Evolutionary conservation across 805 yeast species (phyloP).

Genomic region (Cyberlindnera euphorbiiphila): DNA sequence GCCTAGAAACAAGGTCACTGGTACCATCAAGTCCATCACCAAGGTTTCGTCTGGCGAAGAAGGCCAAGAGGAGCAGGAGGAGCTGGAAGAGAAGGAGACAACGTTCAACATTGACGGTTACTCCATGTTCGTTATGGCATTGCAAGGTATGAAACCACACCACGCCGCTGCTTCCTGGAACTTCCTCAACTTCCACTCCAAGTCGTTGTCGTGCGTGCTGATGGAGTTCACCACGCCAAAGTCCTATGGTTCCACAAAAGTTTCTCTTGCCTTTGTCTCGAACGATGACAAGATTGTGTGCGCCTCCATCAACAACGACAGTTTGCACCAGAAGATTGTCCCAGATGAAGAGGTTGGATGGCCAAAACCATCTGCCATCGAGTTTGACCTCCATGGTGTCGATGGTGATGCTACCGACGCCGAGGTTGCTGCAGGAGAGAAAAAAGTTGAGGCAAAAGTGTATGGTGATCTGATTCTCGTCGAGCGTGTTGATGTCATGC

Average conservation of each 20-base stretch:
- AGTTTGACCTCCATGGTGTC: slow-evolving; percentile 53
- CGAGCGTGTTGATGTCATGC: slow-evolving; percentile 96
- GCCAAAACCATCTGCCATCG: slow-evolving; percentile 75
- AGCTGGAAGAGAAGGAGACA: too few relatives aligned
- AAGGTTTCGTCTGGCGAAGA: too few relatives aligned
- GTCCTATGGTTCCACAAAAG: slow-evolving; percentile 79
- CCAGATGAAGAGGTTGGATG: slow-evolving; percentile 75
- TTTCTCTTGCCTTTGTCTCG: slow-evolving; percentile 73
- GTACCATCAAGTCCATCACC: slow-evolving; percentile 50
- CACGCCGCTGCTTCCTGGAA: slow-evolving; percentile 98
- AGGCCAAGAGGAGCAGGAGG: too few relatives aligned
- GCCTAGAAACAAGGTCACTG: slow-evolving; percentile 80
- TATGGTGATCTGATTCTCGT: slow-evolving; percentile 63
- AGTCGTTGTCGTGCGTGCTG: slow-evolving; percentile 65
- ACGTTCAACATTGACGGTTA: slow-evolving; percentile 32
- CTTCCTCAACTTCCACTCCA: slow-evolving; percentile 83
- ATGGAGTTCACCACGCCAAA: slow-evolving; percentile 97
- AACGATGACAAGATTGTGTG: slow-evolving; percentile 58
- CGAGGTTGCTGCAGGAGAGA: slow-evolving; percentile 33
- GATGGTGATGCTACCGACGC: slow-evolving; percentile 42
- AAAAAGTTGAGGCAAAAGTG: slow-evolving; percentile 44
- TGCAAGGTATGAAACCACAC: slow-evolving; percentile 99
- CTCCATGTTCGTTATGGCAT: slow-evolving; percentile 91
- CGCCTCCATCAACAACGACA: slow-evolving; percentile 63
- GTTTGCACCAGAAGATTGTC: slow-evolving; percentile 51